These are phyloP conservation scores for Naganishia vaughanmartiniae DNA, from an alignment of 768 basidiomycete genomes.

Conservation along the genomic window DNA sequence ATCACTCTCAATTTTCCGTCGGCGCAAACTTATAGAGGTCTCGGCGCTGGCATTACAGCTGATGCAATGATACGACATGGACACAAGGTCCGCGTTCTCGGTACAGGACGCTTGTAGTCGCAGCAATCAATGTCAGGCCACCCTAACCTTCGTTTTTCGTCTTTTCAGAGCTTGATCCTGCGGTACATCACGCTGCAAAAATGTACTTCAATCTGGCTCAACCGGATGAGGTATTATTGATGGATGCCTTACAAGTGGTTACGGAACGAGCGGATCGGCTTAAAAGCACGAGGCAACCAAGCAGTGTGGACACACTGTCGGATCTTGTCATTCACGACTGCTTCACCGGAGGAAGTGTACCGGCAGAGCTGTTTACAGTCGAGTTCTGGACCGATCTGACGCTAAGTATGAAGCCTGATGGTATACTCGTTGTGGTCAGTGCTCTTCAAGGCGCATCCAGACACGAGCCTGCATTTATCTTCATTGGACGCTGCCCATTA, in stretches of 20 bases:
- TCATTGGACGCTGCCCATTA: too few relatives aligned
- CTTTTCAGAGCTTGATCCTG: constrained; percentile 74
- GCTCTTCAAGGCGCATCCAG: background rate
- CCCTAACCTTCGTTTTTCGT: background rate
- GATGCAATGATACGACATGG: constrained; percentile 69
- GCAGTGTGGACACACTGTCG: constrained; percentile 53
- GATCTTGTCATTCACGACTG: constrained; percentile 78
- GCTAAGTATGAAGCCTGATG: constrained; percentile 64
- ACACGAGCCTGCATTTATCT: background rate
- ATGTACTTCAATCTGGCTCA: constrained; percentile 75
- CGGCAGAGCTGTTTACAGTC: constrained; percentile 74
- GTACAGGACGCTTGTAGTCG: background rate
- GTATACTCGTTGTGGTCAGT: constrained; percentile 76
- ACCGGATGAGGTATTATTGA: constrained; percentile 63
- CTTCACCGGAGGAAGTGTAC: constrained; percentile 91
- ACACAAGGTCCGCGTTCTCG: constrained; percentile 71
- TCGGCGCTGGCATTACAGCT: constrained; percentile 80
- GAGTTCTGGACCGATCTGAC: constrained; percentile 79
- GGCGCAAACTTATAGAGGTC: constrained; percentile 63
- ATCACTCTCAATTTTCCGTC: too few relatives aligned
- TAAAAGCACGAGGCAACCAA: constrained; percentile 26
- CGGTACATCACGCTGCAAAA: constrained; percentile 77
- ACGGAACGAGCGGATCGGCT: constrained; percentile 52
- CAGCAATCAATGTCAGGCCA: background rate
- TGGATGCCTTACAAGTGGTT: constrained; percentile 76